These are phyloP conservation scores for Trichoderma sp. DNA, from an alignment of 2,329 filamentous ascomycete genomes.

Conservation along the genomic window DNA sequence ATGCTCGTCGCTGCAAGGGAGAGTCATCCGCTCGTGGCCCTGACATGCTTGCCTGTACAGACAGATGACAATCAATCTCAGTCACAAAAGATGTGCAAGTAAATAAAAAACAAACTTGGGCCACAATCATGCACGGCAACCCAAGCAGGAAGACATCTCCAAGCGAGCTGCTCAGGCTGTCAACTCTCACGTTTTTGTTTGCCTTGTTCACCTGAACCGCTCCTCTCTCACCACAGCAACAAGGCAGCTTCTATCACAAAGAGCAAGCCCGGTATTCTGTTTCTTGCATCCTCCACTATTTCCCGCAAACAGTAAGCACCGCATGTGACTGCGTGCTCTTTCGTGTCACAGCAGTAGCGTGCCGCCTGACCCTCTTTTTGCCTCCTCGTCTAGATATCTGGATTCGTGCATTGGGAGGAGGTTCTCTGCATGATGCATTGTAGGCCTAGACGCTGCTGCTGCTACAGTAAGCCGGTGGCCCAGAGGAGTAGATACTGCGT, in stretches of 20 bases:
- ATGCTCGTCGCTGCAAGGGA: constrained; percentile 4
- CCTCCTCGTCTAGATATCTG: not conserved
- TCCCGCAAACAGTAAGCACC: constrained; percentile 24
- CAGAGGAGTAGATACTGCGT: not conserved
- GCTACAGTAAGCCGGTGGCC: not conserved
- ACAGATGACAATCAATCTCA: not conserved
- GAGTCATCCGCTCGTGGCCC: not conserved
- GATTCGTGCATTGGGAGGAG: not conserved
- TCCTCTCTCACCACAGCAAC: constrained; percentile 14
- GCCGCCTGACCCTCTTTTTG: constrained; percentile 22
- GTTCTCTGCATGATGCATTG: constrained; percentile 24
- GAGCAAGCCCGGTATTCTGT: not conserved
- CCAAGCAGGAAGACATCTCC: not conserved
- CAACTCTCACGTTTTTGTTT: constrained; percentile 12
- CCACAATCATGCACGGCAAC: constrained; percentile 14
- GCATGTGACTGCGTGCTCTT: constrained; percentile 21
- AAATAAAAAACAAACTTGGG: not conserved
- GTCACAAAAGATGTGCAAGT: not conserved
- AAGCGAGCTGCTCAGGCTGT: not conserved
- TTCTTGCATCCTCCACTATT: constrained; percentile 3
- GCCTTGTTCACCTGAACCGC: not conserved
- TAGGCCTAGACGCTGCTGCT: not conserved
- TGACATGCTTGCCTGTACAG: not conserved
- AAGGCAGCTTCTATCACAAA: not conserved
- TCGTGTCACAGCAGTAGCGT: constrained; percentile 25